A percentile compares a stretch with the other conserved stretches of the same genome.
These are phyloP conservation scores for Endogone sp. DNA, from an alignment of 192 early-diverging fungal species.

Conservation along the genomic window DNA sequence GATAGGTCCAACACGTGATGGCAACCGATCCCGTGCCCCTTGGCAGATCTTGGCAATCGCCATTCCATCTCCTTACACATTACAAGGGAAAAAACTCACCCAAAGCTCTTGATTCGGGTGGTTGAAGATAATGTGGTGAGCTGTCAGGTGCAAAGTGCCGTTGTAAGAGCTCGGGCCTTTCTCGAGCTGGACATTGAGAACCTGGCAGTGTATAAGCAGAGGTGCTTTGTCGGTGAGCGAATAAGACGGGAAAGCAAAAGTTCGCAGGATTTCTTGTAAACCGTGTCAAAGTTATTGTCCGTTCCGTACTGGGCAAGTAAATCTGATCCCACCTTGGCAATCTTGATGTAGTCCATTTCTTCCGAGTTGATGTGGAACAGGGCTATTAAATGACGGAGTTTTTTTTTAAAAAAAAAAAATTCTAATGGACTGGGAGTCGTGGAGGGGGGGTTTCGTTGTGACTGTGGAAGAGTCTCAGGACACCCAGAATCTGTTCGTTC, in stretches of 20 bases:
- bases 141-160: conserved; percentile 67
- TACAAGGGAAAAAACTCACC: conserved; percentile 42
- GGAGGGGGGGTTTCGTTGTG: too few relatives aligned
- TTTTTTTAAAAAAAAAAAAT: too few relatives aligned
- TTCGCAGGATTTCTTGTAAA: too few relatives aligned
- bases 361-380: too few relatives aligned
- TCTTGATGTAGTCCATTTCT: background rate
- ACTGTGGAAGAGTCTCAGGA: too few relatives aligned
- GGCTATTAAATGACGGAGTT: too few relatives aligned
- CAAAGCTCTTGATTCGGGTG: conserved; percentile 55
- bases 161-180: conserved; percentile 26
- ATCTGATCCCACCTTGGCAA: conserved; percentile 1
- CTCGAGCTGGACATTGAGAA: conserved; percentile 38
- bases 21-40: background rate
- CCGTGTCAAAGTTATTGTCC: too few relatives aligned
- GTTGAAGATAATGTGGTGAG: conserved; percentile 75
- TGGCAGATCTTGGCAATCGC: background rate
- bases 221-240: too few relatives aligned
- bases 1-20: background rate
- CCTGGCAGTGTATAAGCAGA: conserved; percentile 33
- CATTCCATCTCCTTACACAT: background rate
- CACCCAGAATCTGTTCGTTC: too few relatives aligned
- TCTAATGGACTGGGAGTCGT: too few relatives aligned
- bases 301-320: too few relatives aligned
- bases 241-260: too few relatives aligned